phyloP scores from a whole-genome alignment of 1,284 basidiomycete genomes.

The Peniophora sp. region DNA sequence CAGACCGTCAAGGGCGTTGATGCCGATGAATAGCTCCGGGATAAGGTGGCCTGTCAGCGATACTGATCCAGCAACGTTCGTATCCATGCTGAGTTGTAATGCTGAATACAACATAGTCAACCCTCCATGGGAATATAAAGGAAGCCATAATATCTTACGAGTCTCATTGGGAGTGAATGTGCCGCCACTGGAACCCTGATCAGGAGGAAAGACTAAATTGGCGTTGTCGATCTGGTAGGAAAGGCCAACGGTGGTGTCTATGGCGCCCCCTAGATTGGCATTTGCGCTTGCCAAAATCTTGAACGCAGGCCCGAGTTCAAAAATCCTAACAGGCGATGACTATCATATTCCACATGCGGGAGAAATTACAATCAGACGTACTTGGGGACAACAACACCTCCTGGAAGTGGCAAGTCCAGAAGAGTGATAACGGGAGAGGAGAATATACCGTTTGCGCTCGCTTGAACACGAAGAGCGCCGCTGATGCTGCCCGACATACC shows the following conservation, averaged over 20 bases:
- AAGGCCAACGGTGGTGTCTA: neutral
- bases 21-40: neutral
- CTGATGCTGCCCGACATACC: neutral
- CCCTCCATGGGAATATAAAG: neutral
- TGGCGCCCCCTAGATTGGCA: neutral
- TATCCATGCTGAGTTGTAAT: neutral
- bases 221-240: neutral
- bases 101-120: neutral
- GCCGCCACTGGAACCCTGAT: neutral
- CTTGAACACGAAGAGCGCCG: neutral
- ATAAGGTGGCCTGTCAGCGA: neutral
- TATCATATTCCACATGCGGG: neutral
- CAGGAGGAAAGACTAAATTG: neutral
- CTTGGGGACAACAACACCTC: neutral
- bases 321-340: neutral
- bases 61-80: neutral
- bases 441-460: neutral
- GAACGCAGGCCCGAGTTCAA: neutral
- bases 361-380: neutral
- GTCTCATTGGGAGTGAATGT: neutral
- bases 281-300: neutral
- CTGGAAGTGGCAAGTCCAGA: neutral
- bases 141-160: neutral
- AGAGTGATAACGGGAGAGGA: neutral
- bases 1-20: neutral